These are phyloP conservation scores for Bipolaris gigantea DNA, from an alignment of 2,329 filamentous ascomycete genomes.

Conservation along the genomic window DNA sequence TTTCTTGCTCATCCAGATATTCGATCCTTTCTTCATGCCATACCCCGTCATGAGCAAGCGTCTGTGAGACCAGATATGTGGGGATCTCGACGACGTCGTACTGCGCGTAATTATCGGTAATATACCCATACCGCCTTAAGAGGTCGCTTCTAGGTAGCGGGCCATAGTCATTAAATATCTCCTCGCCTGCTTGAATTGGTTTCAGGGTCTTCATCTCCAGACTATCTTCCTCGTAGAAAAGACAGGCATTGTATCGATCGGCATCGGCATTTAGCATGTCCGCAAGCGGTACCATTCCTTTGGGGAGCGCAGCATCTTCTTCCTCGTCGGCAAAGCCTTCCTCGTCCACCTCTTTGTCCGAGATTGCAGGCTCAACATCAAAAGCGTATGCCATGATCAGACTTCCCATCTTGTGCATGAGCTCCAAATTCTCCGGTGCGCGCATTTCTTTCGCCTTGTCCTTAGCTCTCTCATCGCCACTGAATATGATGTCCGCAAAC, in stretches of 20 bases:
- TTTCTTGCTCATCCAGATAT: slow-evolving; percentile 63
- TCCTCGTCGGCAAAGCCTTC: slow-evolving; percentile 54
- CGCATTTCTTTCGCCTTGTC: slow-evolving; percentile 45
- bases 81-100: slow-evolving; percentile 84
- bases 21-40: slow-evolving; percentile 41
- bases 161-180: slow-evolving; percentile 89
- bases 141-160: slow-evolving; percentile 81
- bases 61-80: slow-evolving; percentile 56
- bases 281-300: slow-evolving; percentile 89
- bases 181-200: slow-evolving; percentile 68
- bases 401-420: slow-evolving; percentile 80
- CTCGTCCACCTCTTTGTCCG: slow-evolving; percentile 58
- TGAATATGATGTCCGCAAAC: slow-evolving; percentile 43
- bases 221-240: slow-evolving; percentile 61
- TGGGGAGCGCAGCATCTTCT: slow-evolving; percentile 55
- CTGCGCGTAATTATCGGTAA: slow-evolving; percentile 73
- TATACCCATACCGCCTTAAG: slow-evolving; percentile 81
- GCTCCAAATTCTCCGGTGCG: slow-evolving; percentile 54
- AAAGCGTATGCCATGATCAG: slow-evolving; percentile 94
- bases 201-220: slow-evolving; percentile 74
- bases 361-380: slow-evolving; percentile 63
- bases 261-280: slow-evolving; percentile 89
- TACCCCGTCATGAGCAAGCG: slow-evolving; percentile 16
- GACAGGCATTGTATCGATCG: slow-evolving; percentile 71
- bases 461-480: slow-evolving; percentile 40